Evolutionary conservation across 768 basidiomycete species (phyloP).

Genomic region (Cubamyces lactineus): DNA sequence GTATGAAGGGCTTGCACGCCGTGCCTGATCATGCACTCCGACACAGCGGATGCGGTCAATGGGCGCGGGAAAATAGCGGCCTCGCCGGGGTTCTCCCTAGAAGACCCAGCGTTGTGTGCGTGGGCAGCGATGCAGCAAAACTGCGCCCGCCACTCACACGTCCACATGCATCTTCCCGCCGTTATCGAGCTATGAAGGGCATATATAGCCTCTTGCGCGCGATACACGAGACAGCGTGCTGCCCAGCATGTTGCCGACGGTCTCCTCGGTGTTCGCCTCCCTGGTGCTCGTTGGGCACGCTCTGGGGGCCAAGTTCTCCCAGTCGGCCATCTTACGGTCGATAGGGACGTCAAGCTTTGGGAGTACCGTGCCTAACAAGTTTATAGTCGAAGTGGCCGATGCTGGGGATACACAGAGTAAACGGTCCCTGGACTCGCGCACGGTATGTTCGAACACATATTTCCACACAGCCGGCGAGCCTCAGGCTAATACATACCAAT

Average conservation of each 20-base stretch:
- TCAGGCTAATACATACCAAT: background rate
- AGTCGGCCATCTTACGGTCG: slow-evolving; percentile 19
- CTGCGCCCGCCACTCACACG: slow-evolving; percentile 14
- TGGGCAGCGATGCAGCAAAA: background rate
- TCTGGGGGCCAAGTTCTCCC: slow-evolving; percentile 22
- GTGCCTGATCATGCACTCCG: background rate
- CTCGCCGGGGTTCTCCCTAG: background rate
- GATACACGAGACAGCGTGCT: background rate
- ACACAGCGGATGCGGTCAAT: background rate
- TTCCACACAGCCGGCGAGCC: too few species aligned
- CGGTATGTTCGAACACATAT: slow-evolving; percentile 5
- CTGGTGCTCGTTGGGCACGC: slow-evolving; percentile 1
- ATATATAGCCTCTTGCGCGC: slow-evolving; percentile 1
- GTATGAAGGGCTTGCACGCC: background rate
- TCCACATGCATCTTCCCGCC: slow-evolving; percentile 7
- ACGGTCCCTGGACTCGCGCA: slow-evolving; percentile 27
- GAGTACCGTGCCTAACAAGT: slow-evolving; percentile 43
- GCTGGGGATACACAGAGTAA: slow-evolving; percentile 31
- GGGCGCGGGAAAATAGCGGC: slow-evolving; percentile 8
- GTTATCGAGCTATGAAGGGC: background rate
- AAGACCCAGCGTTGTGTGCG: background rate
- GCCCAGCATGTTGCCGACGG: slow-evolving; percentile 9
- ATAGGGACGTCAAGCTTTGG: slow-evolving; percentile 13
- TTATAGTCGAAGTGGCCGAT: slow-evolving; percentile 46
- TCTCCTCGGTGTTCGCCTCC: slow-evolving; percentile 12